These are phyloP conservation scores for Fragaria iinumae DNA, from an alignment of 306 rosid species.

Conservation along the genomic window DNA sequence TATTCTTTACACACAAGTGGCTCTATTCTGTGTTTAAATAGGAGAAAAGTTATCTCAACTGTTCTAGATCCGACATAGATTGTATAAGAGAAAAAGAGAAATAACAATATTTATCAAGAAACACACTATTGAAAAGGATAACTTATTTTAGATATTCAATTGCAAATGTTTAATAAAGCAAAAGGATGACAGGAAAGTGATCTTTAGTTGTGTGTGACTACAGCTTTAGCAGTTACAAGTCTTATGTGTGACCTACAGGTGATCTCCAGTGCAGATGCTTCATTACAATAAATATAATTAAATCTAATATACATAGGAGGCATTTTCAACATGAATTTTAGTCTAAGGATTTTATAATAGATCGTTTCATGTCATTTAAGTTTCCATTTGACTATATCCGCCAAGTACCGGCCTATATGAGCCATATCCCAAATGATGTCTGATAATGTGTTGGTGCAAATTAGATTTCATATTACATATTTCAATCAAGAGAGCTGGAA, in stretches of 20 bases:
- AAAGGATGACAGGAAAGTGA: not conserved
- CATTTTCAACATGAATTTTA: not conserved
- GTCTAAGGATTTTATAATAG: not conserved
- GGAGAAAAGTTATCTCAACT: slow-evolving; percentile 20
- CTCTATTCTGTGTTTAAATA: slow-evolving; percentile 61
- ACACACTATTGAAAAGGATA: not conserved
- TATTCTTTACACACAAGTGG: slow-evolving; percentile 95
- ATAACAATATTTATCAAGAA: not conserved
- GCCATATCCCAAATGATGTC: not conserved
- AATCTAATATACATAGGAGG: not conserved
- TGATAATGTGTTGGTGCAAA: not conserved
- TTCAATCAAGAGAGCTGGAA: slow-evolving; percentile 16
- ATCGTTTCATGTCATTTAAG: not conserved
- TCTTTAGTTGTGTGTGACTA: not conserved
- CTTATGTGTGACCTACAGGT: not conserved
- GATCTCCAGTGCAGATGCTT: not conserved
- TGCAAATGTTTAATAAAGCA: not conserved
- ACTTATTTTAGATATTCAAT: not conserved
- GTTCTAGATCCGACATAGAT: not conserved
- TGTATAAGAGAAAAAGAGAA: not conserved
- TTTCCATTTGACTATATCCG: not conserved
- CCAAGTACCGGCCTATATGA: not conserved
- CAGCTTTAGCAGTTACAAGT: not conserved
- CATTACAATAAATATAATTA: not conserved
- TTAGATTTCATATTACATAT: slow-evolving; percentile 2